Evolutionary conservation across 768 basidiomycete genomes (phyloP), one percentile per base, ranked within the genome.

Genomic region (Lentinula boryana): DNA sequence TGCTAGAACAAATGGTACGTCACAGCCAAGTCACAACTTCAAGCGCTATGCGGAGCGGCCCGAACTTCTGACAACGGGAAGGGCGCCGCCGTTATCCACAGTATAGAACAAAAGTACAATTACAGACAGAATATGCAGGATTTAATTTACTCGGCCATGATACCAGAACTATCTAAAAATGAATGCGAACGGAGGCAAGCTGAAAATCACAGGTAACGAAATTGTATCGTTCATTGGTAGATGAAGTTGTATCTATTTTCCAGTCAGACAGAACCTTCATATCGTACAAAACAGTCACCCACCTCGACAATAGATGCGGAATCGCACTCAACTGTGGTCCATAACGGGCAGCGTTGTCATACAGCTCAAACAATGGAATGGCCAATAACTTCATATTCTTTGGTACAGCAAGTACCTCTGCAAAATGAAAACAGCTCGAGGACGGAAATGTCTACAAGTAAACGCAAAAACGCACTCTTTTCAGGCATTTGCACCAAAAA

Each of bases 351-450:
- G 94, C 91, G 62, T 99, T 99, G 72, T 98, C 97, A 70, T 98
- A 99, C 13, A 98, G 78, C 74, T 99, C 97, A 69, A 96, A 98
- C 40, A 99, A 79, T 0, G 97, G 97, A 50, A 98, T 93, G 16
- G 95, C 96, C 44, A 96, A 85, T 7, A 99, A 84, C 71, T 98
- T 98, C 96, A 98, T 98, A 73, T 99, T 99, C 75, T 92, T 93
- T 0, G 97, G 97, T 3, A 99, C 95, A 0, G 95, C 93, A 8
- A 99, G 86, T 15, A 96, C 91, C 72, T 97, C 96, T 98, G 72
- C 21, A 60, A 27, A n/a, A 32, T 58, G 56, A 36, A 16, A 7
- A 18, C 21, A 36, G 21, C 33, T 15, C n/a, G 12, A 51, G 9
- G 51, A 35, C 15, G n/a, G 51, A 15, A 61, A 44, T 2, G 58